Evolutionary conservation across 2,329 filamentous ascomycete genomes (phyloP).

Genomic region (Ophiocordyceps camponoti-rufipedis): DNA sequence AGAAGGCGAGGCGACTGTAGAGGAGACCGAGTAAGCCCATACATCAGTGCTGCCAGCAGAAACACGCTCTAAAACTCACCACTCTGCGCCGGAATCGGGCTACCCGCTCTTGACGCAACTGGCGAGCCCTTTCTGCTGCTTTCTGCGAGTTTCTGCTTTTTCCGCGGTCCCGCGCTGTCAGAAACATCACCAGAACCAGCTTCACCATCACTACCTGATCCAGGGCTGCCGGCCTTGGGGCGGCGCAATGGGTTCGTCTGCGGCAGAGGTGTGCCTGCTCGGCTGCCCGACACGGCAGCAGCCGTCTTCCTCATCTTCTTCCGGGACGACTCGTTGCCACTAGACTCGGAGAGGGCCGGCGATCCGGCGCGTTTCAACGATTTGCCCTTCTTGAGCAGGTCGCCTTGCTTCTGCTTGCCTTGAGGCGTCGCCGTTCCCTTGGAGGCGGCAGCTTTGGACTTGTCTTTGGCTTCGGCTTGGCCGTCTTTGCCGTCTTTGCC

Average conservation of each 20-base stretch:
- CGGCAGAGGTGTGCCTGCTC: conserved; percentile 35
- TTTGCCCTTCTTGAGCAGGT: conserved; percentile 31
- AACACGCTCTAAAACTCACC: conserved; percentile 12
- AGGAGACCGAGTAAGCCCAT: background rate
- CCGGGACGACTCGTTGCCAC: conserved; percentile 75
- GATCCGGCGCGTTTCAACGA: conserved; percentile 71
- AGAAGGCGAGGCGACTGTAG: conserved; percentile 13
- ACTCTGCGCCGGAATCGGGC: conserved; percentile 28
- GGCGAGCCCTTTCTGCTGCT: conserved; percentile 32
- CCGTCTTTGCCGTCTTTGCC: conserved; percentile 32
- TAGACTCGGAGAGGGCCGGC: conserved; percentile 75
- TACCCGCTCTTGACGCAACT: conserved; percentile 40
- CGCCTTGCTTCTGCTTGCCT: conserved; percentile 24
- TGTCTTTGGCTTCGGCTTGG: conserved; percentile 29
- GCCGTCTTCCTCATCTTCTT: conserved; percentile 54
- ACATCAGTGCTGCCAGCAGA: background rate
- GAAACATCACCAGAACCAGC: conserved; percentile 51
- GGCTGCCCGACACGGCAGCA: conserved; percentile 29
- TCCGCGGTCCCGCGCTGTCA: conserved; percentile 30
- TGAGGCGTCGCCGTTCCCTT: conserved; percentile 47
- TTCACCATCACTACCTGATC: conserved; percentile 55
- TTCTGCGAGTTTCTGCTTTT: conserved; percentile 36
- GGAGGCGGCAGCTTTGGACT: conserved; percentile 36
- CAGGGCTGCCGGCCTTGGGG: conserved; percentile 24
- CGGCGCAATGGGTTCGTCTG: conserved; percentile 19